A percentile compares a stretch with the other conserved stretches of the same genome.
Conservation (phyloP, 768 basidiomycete genomes). For the Lactarius vividus region DNA sequence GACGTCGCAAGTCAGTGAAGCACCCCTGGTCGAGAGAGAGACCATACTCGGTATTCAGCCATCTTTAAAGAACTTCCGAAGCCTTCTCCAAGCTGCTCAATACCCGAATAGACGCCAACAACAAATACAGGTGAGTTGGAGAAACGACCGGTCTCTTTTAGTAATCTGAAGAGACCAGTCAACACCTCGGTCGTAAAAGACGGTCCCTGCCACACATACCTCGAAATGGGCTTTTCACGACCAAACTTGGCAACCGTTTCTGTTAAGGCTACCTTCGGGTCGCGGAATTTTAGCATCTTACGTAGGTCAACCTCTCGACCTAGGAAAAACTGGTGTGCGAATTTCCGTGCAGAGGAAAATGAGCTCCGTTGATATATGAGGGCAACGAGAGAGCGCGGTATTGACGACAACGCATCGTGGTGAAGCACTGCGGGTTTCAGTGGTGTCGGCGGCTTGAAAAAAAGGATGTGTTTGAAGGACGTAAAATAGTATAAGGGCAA, state of each 20-base stretch:
- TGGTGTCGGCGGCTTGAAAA: conserved; percentile 45
- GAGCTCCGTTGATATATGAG: conserved; percentile 88
- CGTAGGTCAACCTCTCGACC: conserved; percentile 80
- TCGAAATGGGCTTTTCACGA: conserved; percentile 62
- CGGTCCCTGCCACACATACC: conserved; percentile 43
- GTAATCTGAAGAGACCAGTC: conserved; percentile 47
- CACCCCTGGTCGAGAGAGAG: conserved; percentile 11
- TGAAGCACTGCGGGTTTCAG: conserved; percentile 57
- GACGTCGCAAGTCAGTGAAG: conserved; percentile 13
- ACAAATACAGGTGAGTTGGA: conserved; percentile 91
- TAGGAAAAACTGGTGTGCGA: conserved; percentile 88
- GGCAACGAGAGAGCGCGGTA: conserved; percentile 83
- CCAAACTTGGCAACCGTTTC: conserved; percentile 70
- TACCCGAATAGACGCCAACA: conserved; percentile 89
- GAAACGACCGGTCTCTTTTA: conserved; percentile 91
- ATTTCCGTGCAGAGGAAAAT: conserved; percentile 79
- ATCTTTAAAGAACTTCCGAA: conserved; percentile 91
- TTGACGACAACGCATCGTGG: conserved; percentile 84
- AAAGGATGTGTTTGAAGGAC: not conserved
- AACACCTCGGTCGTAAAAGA: conserved; percentile 11
- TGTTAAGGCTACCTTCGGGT: conserved; percentile 75
- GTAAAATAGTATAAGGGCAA: not conserved
- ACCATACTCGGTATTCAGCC: conserved; percentile 83
- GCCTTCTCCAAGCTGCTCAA: conserved; percentile 87
- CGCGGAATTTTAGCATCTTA: conserved; percentile 72